These are phyloP conservation scores for Anthracocystis walkeri DNA, from an alignment of 1,284 basidiomycete species.

Conservation along the genomic window DNA sequence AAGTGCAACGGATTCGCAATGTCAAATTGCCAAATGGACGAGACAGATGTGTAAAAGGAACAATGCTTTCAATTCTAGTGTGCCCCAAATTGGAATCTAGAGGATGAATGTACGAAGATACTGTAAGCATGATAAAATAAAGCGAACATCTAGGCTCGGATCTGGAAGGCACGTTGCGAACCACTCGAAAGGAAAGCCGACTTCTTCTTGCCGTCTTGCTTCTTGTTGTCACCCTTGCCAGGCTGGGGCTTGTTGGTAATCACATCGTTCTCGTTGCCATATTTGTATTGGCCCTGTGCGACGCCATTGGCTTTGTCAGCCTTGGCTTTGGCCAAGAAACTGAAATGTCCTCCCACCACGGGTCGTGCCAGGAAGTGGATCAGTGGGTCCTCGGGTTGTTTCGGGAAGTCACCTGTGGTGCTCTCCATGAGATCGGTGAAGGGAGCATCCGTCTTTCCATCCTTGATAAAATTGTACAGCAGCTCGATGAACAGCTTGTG, in stretches of 20 bases:
- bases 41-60: neutral
- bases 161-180: conserved; percentile 39
- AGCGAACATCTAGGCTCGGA: conserved; percentile 10
- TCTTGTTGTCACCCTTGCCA: conserved; percentile 14
- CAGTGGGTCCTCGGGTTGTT: conserved; percentile 55
- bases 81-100: neutral
- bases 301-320: conserved; percentile 67
- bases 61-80: neutral
- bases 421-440: conserved; percentile 67
- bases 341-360: conserved; percentile 69
- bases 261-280: conserved; percentile 44
- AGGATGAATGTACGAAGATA: neutral
- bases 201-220: conserved; percentile 26
- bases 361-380: conserved; percentile 69
- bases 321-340: conserved; percentile 66
- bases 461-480: conserved; percentile 62
- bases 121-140: neutral
- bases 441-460: conserved; percentile 66
- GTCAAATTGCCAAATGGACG: neutral
- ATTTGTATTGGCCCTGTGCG: conserved; percentile 27
- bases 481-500: conserved; percentile 65
- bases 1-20: too few relatives aligned
- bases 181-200: conserved; percentile 32
- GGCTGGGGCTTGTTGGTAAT: conserved; percentile 27
- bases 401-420: conserved; percentile 58